Base-by-base conservation (phyloP, 352 stramenopile genomes). In the Peronosclerospora sorghi region DNA sequence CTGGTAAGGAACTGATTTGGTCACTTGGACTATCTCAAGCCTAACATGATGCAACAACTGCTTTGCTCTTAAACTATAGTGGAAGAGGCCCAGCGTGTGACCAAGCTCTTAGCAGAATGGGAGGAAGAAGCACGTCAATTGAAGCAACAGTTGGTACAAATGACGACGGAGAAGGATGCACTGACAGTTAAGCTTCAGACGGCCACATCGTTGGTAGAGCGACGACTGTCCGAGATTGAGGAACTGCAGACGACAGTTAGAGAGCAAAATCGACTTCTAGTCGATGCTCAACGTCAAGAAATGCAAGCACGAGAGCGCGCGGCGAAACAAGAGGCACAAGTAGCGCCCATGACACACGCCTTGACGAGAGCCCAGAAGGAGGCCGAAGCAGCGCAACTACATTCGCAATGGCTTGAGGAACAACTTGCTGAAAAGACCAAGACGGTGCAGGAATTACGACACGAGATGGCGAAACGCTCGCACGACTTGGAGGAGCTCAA, bases 361-460 rank as follows among this genome's bases (percentile, higher is more conserved):
- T 0, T n/a, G n/a, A n/a, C n/a, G n/a, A n/a, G n/a, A n/a, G n/a
- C n/a, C n/a, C n/a, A n/a, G n/a, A n/a, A n/a, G n/a, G n/a, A n/a
- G n/a, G n/a, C n/a, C n/a, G n/a, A n/a, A n/a, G n/a, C n/a, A n/a
- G n/a, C n/a, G n/a, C 73, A 80, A 43, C 56, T 77, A 27, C 74
- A 89, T 45, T 59, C 65, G 1, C 63, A 83, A 48, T 86, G 74
- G 70, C 60, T 84, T 1, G 72, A 89, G 48, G 62, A 44, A 24
- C 73, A 86, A 37, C 43, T 86, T 0, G 51, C 43, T 8, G 77
- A 84, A 21, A 89, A 87, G 48, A 86, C 65, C 12, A 74, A 73
- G 36, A 58, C 58, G n/a, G 54, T 83, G 10, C 72, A 81, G 43
- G 60, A 72, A n/a, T 52, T 87, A 32, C 77, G n/a, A n/a, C n/a